Evolutionary conservation across 2,329 filamentous ascomycete genomes (phyloP), one percentile per base, ranked within the genome.

Genomic region (Mollisiaceae sp.): DNA sequence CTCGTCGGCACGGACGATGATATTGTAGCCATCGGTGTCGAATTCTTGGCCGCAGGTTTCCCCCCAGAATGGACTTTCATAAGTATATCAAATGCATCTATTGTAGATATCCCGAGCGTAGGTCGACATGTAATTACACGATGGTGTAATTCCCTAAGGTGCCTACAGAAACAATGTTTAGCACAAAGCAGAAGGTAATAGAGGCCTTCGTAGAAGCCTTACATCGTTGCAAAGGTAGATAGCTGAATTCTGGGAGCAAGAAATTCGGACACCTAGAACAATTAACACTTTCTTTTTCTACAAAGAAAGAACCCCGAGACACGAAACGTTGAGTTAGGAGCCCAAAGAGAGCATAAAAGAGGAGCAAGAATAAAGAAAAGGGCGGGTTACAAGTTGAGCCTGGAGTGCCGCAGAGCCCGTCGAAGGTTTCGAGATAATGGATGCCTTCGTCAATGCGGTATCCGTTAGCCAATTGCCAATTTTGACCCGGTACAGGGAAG

Each of bases 161-260:
- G 3, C 14, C 50, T 54, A 54, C 14, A 35, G 11, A 3, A 8
- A 32, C 8, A 15, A 32, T 4, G 11, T 32, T 41, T 15, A 54
- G 20, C 9, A 4, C 50, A 54, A 54, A 5, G 50, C 15, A 52
- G 1, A 9, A 27, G 43, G n/a, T n/a, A n/a, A 4, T 1, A 20
- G 18, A n/a, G n/a, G 50, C 11, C 20, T 47, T n/a, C 15, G 8
- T 32, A n/a, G 24, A 54, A 15, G 22, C 12, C 50, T 32, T 54
- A 54, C 50, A 35, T 54, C 50, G 50, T 35, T 54, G 50, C 50
- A 54, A 8, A 54, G 50, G 15, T 15, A 32, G 50, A 54, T 54
- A n/a, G 24, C 50, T 27, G 24, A 35, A 18, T 18, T 18, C 14
- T 12, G 11, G 6, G 9, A 12, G 45, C 45, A 50, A 8, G 45